Conservation (phyloP, 129 eudicot genomes). For the Helichrysum umbraculigerum region DNA sequence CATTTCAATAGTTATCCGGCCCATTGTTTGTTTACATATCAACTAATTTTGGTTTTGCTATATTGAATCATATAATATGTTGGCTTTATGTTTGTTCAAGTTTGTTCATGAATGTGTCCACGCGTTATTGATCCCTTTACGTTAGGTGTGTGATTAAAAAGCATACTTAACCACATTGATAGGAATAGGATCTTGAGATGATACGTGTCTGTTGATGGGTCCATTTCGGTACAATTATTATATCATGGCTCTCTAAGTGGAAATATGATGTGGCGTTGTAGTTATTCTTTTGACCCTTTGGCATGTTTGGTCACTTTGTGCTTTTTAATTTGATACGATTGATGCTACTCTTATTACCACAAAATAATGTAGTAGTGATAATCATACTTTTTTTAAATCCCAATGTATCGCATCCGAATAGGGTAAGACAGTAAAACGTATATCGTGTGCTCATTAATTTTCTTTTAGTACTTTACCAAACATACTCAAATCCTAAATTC, state of each 20-base stretch:
- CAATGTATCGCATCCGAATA: not conserved
- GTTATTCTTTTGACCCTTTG: slow-evolving; percentile 34
- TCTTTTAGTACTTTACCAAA: not conserved
- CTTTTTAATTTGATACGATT: not conserved
- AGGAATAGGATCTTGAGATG: not conserved
- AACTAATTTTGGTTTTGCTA: not conserved
- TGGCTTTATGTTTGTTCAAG: not conserved
- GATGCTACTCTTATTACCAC: slow-evolving; percentile 2
- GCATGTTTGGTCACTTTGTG: slow-evolving; percentile 21
- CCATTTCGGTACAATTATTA: not conserved
- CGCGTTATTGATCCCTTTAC: slow-evolving; percentile 2
- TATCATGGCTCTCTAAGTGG: not conserved
- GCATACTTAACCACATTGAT: not conserved
- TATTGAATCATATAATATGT: not conserved
- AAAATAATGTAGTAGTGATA: slow-evolving; percentile 17
- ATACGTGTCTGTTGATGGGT: slow-evolving; percentile 6
- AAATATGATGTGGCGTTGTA: slow-evolving; percentile 16
- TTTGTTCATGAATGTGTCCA: not conserved
- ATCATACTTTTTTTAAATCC: slow-evolving; percentile 5
- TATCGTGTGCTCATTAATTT: not conserved
- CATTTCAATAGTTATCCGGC: not conserved
- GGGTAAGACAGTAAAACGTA: not conserved
- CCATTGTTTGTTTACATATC: slow-evolving; percentile 2
- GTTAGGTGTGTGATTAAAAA: slow-evolving; percentile 4
- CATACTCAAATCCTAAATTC: not conserved